phyloP scores from a whole-genome alignment of 148 eudicot genomes.

The Tetragonia tetragonoides region DNA sequence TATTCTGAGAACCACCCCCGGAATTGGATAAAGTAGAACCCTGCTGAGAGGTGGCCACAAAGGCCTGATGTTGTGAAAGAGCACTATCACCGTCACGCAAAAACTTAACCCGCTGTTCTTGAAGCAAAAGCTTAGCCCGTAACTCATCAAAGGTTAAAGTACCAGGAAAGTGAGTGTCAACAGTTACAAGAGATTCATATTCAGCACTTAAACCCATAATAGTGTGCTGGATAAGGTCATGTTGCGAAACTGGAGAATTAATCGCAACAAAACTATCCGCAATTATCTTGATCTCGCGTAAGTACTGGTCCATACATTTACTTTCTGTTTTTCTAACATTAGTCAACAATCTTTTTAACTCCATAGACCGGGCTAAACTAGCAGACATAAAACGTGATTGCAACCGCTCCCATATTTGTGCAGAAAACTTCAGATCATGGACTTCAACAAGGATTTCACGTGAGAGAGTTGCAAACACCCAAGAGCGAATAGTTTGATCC shows the following conservation, averaged over 20 bases:
- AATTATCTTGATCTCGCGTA: not conserved
- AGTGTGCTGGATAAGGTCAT: not conserved
- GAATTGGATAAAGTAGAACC: no score
- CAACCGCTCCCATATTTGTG: not conserved
- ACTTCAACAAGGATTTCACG: not conserved
- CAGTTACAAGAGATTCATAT: not conserved
- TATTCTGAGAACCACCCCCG: not conserved
- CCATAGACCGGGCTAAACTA: not conserved
- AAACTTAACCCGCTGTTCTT: not conserved
- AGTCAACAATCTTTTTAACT: not conserved
- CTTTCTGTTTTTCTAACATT: not conserved
- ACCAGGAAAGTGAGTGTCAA: not conserved
- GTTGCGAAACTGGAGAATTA: not conserved
- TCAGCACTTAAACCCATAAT: not conserved
- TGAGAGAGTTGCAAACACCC: not conserved
- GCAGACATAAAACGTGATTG: not conserved
- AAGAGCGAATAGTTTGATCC: constrained; percentile 10
- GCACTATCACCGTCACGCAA: not conserved
- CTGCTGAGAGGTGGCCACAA: not conserved
- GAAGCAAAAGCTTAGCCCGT: not conserved
- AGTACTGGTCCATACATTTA: not conserved
- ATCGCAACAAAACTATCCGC: not conserved
- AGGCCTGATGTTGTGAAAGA: not conserved
- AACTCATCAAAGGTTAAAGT: not conserved
- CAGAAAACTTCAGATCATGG: not conserved